Evolutionary conservation across 2,329 filamentous ascomycete genomes (phyloP), one percentile per base, ranked within the genome.

Genomic region (Coniochaeta prunicola): DNA sequence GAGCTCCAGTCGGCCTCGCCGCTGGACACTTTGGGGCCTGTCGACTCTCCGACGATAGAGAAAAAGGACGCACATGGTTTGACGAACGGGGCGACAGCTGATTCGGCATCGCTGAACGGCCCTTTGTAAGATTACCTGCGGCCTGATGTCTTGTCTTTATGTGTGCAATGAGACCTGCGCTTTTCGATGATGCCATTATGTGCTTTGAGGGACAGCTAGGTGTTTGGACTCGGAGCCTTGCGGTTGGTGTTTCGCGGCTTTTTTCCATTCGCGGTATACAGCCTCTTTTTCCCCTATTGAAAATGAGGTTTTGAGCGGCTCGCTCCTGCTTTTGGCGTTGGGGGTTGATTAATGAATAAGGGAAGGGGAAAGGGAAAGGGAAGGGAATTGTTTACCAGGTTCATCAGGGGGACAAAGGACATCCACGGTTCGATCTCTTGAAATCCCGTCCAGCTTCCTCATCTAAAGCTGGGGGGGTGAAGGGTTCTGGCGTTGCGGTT

Each of bases 1-100:
- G 77, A 79, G 36, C 64, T 70, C 2, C 79, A 76, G 59, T 68
- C 72, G 6, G 69, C 70, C 4, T 68, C 67, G 5, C 59, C 63
- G 40, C 59, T 58, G 13, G 64, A 65, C 24, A 58, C 36, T 12
- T 8, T 58, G 8, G 33, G n/a, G 8, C 28, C 53, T 1, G 57
- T 38, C 6, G 62, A 63, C 15, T 62, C 63, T 9, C 59, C 64
- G 7, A 63, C 59, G 2, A 30, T 56, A 1, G 63, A 63, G 3
- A 62, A 62, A 21, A 24, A 21, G 13, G 45, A 50, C 19, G 24
- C 45, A 10, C 45, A 30, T 17, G 45, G 45, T 13, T 13, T 45
- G 48, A 55, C 53, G 30, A 36, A 21, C 17, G 53, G 30, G 53
- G 53, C 30, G 24, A 8, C 50, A 13, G 26, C 28, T 21, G 17